Base-by-base conservation (phyloP, 2,329 filamentous ascomycete genomes). In the Hypoxylon sp. region DNA sequence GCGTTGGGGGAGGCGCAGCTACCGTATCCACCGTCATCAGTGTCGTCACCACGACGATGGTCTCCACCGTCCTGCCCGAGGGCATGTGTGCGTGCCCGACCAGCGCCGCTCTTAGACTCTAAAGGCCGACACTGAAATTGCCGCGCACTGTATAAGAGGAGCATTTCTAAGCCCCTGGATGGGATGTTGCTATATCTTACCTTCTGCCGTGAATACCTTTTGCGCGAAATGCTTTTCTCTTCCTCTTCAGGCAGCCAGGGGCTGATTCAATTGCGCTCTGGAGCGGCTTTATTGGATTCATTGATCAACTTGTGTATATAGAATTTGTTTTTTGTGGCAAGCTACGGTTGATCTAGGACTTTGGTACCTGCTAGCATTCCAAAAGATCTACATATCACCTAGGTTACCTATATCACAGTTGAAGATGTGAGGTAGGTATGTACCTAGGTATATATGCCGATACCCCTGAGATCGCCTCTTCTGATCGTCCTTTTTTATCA, bases 61-160 rank as follows among this genome's bases (percentile, higher is more conserved):
- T 44, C 4, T 43, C 61, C 48, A 57, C 62, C 10, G 34, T 17
- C 30, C 5, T 46, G 32, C 64, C 64, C 2, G 51, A 62, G n/a
- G 64, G 64, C 7, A 37, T 63, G 50, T 67, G 64, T n/a, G 30
- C 53, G 17, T 64, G 64, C 43, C 41, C 56, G 15, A 55, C 37
- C 30, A 37, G 28, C 19, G 4, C 30, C 22, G 47, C 19, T 3
- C 46, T 26, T 26, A 43, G 24, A 5, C 19, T 49, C 34, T 59
- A 44, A 20, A 43, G 28, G 4, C 32, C 17, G 41, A 20, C 41
- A 56, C 28, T 26, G 24, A 7, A 4, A 26, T 53, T 30, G 43
- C 26, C 20, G 24, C 17, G 48, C 19, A 37, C 22, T 59, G 54
- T 50, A 54, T 20, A 48, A 19, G 48, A 15, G 34, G 6, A 32